A percentile compares a stretch with the other conserved stretches of the same genome.
Conservation (phyloP, 768 basidiomycete genomes). For the Lentinula edodes region DNA sequence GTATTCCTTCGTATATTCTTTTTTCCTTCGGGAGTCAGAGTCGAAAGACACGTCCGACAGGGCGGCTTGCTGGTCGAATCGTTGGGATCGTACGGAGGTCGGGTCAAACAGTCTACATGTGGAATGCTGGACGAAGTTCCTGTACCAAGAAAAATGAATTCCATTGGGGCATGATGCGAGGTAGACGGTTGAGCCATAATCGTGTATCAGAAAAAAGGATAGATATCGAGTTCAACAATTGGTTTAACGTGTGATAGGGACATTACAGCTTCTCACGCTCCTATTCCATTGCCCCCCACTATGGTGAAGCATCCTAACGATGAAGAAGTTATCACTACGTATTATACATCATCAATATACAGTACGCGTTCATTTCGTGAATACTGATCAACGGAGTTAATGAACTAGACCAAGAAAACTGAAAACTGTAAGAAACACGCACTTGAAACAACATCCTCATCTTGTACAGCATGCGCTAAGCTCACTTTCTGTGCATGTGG, state of each 20-base stretch:
- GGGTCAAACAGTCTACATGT: conserved; percentile 68
- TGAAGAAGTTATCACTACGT: too few relatives aligned
- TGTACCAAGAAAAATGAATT: conserved; percentile 80
- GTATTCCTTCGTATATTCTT: conserved; percentile 86
- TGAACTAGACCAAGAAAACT: not conserved
- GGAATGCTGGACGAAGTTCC: conserved; percentile 76
- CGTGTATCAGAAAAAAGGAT: not conserved
- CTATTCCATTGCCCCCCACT: too few relatives aligned
- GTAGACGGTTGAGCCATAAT: not conserved
- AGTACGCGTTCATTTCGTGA: conserved; percentile 20
- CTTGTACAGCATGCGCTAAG: conserved; percentile 73
- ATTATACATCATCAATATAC: not conserved
- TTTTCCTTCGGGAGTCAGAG: conserved; percentile 64
- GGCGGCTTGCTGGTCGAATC: conserved; percentile 17
- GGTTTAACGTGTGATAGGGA: too few relatives aligned
- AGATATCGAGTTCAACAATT: too few relatives aligned
- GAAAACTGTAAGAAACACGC: conserved; percentile 22
- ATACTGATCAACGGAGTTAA: conserved; percentile 16
- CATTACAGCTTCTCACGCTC: too few relatives aligned
- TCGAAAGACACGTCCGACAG: conserved; percentile 66
- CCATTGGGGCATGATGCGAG: conserved; percentile 21
- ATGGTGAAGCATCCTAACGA: too few relatives aligned
- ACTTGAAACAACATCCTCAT: conserved; percentile 90
- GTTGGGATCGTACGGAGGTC: conserved; percentile 33
- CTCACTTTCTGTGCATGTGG: conserved; percentile 96